phyloP scores from a whole-genome alignment of 108 stramenopile genomes.

The Cyclotella choctawhatcheeana region DNA sequence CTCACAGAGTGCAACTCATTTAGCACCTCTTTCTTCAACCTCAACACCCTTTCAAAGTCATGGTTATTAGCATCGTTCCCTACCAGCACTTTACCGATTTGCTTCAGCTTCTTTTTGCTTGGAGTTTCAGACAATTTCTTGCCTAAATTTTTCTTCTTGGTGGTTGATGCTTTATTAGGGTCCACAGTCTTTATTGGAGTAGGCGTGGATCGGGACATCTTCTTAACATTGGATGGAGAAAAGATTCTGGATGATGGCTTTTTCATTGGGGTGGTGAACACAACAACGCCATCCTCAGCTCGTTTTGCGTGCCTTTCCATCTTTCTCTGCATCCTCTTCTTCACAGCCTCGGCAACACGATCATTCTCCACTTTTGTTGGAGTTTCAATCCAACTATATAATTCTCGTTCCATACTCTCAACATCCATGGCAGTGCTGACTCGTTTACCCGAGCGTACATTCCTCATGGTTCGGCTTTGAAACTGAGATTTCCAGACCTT shows the following conservation, averaged over 20 bases:
- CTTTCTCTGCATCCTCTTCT: neutral
- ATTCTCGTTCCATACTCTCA: conserved; percentile 18
- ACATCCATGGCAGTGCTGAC: conserved; percentile 33
- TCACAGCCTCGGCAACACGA: neutral
- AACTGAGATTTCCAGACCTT: conserved; percentile 37
- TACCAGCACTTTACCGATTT: conserved; percentile 35
- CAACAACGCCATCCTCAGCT: neutral
- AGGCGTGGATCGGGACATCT: conserved; percentile 6
- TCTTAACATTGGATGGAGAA: conserved; percentile 53
- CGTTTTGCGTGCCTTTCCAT: neutral
- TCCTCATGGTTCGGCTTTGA: conserved; percentile 28
- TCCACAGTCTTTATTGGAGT: neutral
- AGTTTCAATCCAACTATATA: conserved; percentile 47
- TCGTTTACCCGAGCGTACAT: conserved; percentile 28
- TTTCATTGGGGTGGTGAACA: neutral
- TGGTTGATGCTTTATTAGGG: conserved; percentile 2
- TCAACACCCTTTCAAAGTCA: conserved; percentile 38
- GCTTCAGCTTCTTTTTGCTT: neutral
- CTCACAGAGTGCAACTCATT: conserved; percentile 42
- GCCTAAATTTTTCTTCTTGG: conserved; percentile 11
- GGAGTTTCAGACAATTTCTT: neutral
- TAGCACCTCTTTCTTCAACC: conserved; percentile 41
- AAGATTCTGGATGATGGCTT: neutral
- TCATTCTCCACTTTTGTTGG: conserved; percentile 25
- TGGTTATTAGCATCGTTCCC: conserved; percentile 15